Percentiles rank a stretch among this genome's conserved stretches.
Evolutionary conservation across 2,329 filamentous ascomycete genomes (phyloP).

Genomic region (Arthrobotrys entomopaga): DNA sequence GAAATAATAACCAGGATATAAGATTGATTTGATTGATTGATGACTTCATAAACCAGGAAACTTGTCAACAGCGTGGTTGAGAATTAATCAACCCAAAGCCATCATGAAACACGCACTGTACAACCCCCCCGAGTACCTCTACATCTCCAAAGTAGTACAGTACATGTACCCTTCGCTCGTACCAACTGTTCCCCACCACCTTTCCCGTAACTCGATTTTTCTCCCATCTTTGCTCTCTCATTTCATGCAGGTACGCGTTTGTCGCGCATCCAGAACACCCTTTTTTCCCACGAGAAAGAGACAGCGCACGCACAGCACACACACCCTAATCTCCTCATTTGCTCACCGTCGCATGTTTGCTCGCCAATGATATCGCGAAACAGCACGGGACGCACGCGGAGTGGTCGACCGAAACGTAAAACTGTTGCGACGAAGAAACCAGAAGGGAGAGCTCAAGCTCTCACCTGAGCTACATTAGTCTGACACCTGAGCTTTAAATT

Average conservation of each 20-base stretch:
- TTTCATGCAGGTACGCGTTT: conserved; percentile 53
- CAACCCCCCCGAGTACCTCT: conserved; percentile 25
- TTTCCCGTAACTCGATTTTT: not conserved
- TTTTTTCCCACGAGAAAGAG: not conserved
- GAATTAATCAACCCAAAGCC: conserved; percentile 6
- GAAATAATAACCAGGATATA: not conserved
- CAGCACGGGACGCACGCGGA: not conserved
- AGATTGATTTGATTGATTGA: not conserved
- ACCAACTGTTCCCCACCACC: conserved; percentile 2
- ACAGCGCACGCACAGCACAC: not conserved
- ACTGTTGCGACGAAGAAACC: too few species aligned
- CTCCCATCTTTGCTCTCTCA: conserved; percentile 1
- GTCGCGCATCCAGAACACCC: conserved; percentile 5
- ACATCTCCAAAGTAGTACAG: conserved; percentile 5
- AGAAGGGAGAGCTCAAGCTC: too few species aligned
- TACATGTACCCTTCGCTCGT: not conserved
- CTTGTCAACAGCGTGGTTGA: too few species aligned
- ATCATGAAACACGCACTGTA: conserved; percentile 41
- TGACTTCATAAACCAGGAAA: too few species aligned
- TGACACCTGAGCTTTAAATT: too few species aligned
- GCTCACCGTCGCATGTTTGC: not conserved
- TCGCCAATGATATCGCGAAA: conserved; percentile 3
- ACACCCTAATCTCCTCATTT: too few species aligned
- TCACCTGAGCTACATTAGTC: too few species aligned
- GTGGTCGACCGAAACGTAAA: not conserved